Percentiles rank a stretch among this genome's conserved stretches.
These are phyloP conservation scores for Syzygium jambos DNA, from an alignment of 345 rosid genomes.

Conservation along the genomic window DNA sequence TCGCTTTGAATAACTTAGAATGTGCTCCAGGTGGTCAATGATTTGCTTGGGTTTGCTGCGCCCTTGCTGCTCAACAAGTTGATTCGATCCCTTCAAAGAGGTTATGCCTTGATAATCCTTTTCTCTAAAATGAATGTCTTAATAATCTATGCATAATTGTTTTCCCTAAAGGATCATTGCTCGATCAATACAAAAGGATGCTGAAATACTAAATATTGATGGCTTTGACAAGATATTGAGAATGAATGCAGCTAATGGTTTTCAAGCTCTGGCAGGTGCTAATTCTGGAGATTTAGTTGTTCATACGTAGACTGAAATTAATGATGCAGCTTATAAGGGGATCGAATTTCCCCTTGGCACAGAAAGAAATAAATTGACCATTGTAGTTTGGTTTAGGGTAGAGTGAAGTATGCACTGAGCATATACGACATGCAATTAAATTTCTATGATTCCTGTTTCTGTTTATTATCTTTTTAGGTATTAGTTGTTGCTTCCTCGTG, in stretches of 20 bases:
- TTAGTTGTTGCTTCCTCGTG: neutral
- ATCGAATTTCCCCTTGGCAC: neutral
- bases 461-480: neutral
- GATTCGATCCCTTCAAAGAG: slow-evolving; percentile 74
- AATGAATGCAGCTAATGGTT: neutral
- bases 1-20: neutral
- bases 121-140: neutral
- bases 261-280: neutral
- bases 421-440: neutral
- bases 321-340: neutral
- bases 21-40: slow-evolving; percentile 57
- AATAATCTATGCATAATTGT: neutral
- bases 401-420: neutral
- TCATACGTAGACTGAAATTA: neutral
- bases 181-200: neutral
- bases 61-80: slow-evolving; percentile 83
- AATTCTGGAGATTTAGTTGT: neutral
- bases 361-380: neutral
- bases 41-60: slow-evolving; percentile 70
- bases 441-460: neutral
- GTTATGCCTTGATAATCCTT: slow-evolving; percentile 19
- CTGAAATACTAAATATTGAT: neutral
- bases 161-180: neutral
- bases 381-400: neutral
- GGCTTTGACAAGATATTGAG: neutral